Conservation (phyloP, 2,329 filamentous ascomycete genomes). For the Talaromyces verruculosus region DNA sequence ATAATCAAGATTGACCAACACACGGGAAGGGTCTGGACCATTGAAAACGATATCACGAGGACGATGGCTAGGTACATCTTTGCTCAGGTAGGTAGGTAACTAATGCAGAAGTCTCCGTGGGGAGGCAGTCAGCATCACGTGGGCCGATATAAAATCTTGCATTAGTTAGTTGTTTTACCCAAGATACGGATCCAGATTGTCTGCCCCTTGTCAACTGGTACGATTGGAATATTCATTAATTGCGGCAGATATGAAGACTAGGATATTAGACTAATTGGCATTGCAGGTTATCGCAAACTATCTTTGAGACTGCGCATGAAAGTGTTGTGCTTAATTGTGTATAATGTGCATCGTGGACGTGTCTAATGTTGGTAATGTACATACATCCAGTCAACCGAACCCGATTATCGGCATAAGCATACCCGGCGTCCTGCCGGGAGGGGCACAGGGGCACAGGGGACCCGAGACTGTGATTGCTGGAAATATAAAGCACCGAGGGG, state of each 20-base stretch:
- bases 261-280: background rate
- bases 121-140: conserved; percentile 5
- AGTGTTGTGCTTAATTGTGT: background rate
- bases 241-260: background rate
- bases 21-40: background rate
- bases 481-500: conserved; percentile 11
- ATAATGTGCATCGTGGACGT: background rate
- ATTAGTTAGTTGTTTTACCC: background rate
- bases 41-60: background rate
- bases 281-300: background rate
- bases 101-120: background rate
- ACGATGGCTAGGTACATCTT: background rate
- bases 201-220: background rate
- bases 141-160: background rate
- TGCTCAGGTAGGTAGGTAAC: conserved; percentile 1
- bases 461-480: conserved; percentile 22
- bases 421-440: conserved; percentile 6
- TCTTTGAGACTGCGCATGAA: background rate
- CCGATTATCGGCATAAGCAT: background rate
- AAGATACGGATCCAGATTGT: background rate
- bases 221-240: background rate
- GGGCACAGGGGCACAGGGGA: conserved; percentile 1
- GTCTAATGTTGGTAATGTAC: background rate
- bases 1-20: conserved; percentile 6
- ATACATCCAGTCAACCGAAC: background rate